Conservation (phyloP, 768 basidiomycete genomes). For the Strobilomyces confusus region DNA sequence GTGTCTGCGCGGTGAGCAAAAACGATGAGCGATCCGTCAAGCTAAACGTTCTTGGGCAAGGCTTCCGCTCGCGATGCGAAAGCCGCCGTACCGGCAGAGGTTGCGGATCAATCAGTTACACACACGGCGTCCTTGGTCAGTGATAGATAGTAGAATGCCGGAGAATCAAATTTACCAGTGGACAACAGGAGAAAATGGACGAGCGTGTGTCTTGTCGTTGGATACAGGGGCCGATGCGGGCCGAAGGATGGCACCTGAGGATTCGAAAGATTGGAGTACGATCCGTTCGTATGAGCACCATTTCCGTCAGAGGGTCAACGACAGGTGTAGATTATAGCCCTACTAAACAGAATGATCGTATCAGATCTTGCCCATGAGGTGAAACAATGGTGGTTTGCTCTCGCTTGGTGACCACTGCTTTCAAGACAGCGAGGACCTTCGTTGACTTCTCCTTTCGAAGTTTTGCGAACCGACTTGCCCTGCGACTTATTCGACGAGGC, state of each 20-base stretch:
- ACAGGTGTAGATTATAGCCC: neutral
- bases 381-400: conserved; percentile 92
- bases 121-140: conserved; percentile 65
- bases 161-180: conserved; percentile 77
- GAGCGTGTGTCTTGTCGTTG: conserved; percentile 17
- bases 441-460: conserved; percentile 12
- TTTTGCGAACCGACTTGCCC: conserved; percentile 33
- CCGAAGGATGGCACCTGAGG: conserved; percentile 13
- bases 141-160: conserved; percentile 47
- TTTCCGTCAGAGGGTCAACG: conserved; percentile 13
- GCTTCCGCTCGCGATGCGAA: conserved; percentile 51
- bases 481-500: conserved; percentile 14
- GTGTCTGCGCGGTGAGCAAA: conserved; percentile 44
- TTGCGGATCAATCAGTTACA: conserved; percentile 48
- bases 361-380: conserved; percentile 87
- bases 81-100: conserved; percentile 60
- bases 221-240: conserved; percentile 4
- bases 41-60: neutral
- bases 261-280: conserved; percentile 17
- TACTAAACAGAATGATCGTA: conserved; percentile 69
- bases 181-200: conserved; percentile 20
- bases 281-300: conserved; percentile 9
- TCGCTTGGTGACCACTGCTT: conserved; percentile 71
- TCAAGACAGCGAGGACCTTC: conserved; percentile 43
- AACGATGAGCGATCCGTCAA: neutral